Percentiles rank a stretch among this genome's conserved stretches.
Conservation (phyloP, 2,329 filamentous ascomycete species). For the Fusarium anguioides region DNA sequence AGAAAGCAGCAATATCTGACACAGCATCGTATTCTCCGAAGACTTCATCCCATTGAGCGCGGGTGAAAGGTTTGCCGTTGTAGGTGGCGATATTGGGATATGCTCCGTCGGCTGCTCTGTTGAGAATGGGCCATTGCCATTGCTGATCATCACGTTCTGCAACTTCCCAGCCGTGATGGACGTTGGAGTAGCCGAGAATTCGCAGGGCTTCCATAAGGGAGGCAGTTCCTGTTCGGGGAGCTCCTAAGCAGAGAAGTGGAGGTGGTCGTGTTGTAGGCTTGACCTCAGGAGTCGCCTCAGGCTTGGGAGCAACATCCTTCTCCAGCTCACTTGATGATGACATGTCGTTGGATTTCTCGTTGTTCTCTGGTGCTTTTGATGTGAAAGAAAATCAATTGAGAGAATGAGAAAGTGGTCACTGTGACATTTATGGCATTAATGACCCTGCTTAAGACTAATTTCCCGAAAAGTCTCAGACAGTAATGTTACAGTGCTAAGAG, state of each 20-base stretch:
- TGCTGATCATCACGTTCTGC: constrained; percentile 2
- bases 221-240: constrained; percentile 27
- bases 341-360: neutral
- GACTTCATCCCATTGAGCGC: constrained; percentile 41
- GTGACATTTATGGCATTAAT: neutral
- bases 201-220: constrained; percentile 32
- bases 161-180: constrained; percentile 34
- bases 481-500: neutral
- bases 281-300: too few species aligned
- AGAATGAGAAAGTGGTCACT: neutral
- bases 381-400: rapidly evolving
- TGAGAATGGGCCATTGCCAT: constrained; percentile 28
- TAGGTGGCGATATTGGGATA: constrained; percentile 34
- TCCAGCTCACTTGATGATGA: neutral
- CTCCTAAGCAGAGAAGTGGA: constrained; percentile 16
- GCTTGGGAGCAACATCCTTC: neutral
- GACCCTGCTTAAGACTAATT: neutral
- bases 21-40: constrained; percentile 43
- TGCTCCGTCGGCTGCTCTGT: constrained; percentile 22
- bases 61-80: constrained; percentile 28
- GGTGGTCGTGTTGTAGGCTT: neutral
- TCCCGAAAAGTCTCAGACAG: neutral
- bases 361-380: neutral
- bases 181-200: constrained; percentile 23
- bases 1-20: constrained; percentile 43